A percentile compares a stretch with the other conserved stretches of the same genome.
phyloP scores from a whole-genome alignment of 2,329 filamentous ascomycete species.

The Curvularia sp. region DNA sequence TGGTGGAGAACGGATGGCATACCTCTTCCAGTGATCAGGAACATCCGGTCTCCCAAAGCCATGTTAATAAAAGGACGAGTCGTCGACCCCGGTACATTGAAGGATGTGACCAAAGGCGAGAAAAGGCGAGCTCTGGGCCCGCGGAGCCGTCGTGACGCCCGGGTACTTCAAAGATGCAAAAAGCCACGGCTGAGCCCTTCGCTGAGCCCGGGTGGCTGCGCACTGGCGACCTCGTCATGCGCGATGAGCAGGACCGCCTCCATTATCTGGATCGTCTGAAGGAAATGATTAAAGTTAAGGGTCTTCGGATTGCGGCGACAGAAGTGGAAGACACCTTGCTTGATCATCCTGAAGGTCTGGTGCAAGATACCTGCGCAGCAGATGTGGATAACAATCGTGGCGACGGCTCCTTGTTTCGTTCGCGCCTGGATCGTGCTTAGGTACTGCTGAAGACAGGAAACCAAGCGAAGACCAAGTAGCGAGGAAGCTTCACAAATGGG shows the following conservation, averaged over 20 bases:
- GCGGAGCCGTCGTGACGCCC: constrained; percentile 40
- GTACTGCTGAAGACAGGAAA: constrained; percentile 24
- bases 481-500: constrained; percentile 34
- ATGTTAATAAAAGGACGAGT: constrained; percentile 46
- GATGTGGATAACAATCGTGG: constrained; percentile 42
- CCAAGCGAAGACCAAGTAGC: constrained; percentile 24
- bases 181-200: constrained; percentile 40
- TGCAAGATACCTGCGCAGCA: constrained; percentile 42
- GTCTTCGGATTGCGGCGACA: constrained; percentile 59
- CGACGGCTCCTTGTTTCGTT: constrained; percentile 41
- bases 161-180: constrained; percentile 42
- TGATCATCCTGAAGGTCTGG: constrained; percentile 47
- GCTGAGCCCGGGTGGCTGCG: constrained; percentile 38
- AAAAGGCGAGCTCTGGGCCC: constrained; percentile 41
- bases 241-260: constrained; percentile 37
- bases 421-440: constrained; percentile 43
- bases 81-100: constrained; percentile 37
- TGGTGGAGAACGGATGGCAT: constrained; percentile 38
- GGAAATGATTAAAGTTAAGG: constrained; percentile 59
- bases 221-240: constrained; percentile 39
- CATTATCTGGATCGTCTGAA: constrained; percentile 50
- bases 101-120: constrained; percentile 33
- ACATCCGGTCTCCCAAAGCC: constrained; percentile 46
- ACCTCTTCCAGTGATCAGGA: constrained; percentile 42
- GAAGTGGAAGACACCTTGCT: constrained; percentile 58